These are phyloP conservation scores for Microstegium vimineum DNA, from an alignment of 176 grass and related monocot genomes.

Conservation along the genomic window DNA sequence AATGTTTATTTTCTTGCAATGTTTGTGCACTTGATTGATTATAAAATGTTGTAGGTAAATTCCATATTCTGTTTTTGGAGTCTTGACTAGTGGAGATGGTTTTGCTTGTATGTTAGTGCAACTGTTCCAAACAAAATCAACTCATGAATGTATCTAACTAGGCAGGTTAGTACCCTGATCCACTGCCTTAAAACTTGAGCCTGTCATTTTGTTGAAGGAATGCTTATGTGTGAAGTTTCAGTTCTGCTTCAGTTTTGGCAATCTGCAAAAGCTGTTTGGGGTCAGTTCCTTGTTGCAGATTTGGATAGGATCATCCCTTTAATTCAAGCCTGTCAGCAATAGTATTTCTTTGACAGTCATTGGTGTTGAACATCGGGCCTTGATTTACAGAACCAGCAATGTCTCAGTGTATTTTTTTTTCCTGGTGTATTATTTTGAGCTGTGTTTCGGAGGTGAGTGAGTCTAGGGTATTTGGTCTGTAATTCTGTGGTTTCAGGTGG, in stretches of 20 bases:
- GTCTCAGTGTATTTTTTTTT: background rate
- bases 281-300: background rate
- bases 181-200: background rate
- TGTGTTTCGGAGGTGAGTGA: background rate
- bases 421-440: background rate
- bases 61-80: background rate
- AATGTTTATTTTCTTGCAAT: background rate
- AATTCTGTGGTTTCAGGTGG: background rate
- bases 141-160: background rate
- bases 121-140: background rate
- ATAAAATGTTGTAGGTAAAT: background rate
- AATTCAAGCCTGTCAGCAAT: background rate
- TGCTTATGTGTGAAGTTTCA: background rate
- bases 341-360: background rate
- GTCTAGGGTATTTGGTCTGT: background rate
- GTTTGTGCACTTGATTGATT: background rate
- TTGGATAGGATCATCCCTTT: background rate
- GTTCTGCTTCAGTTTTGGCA: background rate
- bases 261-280: background rate
- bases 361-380: background rate
- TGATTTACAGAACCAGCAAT: background rate
- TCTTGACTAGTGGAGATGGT: background rate
- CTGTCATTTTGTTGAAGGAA: background rate
- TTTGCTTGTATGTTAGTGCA: background rate
- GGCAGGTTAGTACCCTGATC: background rate